A percentile compares a stretch with the other conserved stretches of the same genome.
Evolutionary conservation across 2,329 filamentous ascomycete species (phyloP).

Genomic region (Ascochyta lentis): DNA sequence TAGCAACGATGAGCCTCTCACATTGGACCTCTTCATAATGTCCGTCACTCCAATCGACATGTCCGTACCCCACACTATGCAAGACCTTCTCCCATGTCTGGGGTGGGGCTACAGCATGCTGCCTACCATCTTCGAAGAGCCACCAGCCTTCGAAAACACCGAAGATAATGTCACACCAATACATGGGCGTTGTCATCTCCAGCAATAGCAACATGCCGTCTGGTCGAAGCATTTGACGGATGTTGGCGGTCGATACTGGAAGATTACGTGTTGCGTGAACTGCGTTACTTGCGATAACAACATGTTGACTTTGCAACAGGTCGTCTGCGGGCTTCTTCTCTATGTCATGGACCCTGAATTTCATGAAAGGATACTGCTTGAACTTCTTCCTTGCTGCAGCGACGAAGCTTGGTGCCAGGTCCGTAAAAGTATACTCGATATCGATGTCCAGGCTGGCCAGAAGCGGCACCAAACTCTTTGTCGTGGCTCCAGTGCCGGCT

Average conservation of each 20-base stretch:
- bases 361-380: constrained; percentile 40
- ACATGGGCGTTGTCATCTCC: constrained; percentile 21
- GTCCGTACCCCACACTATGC: constrained; percentile 13
- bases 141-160: constrained; percentile 36
- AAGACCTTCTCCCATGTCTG: constrained; percentile 17
- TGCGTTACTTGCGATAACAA: constrained; percentile 25
- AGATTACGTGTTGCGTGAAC: constrained; percentile 27
- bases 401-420: constrained; percentile 48
- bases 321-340: constrained; percentile 33
- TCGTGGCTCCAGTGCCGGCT: constrained; percentile 50
- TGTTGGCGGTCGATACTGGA: constrained; percentile 6
- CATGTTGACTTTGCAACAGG: constrained; percentile 11
- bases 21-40: constrained; percentile 2
- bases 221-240: constrained; percentile 15
- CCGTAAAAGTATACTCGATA: constrained; percentile 52
- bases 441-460: constrained; percentile 36
- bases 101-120: constrained; percentile 11
- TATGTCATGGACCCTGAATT: constrained; percentile 41
- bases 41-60: constrained; percentile 26
- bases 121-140: constrained; percentile 20
- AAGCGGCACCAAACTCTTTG: constrained; percentile 35
- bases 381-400: constrained; percentile 43
- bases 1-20: constrained; percentile 11
- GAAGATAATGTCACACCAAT: constrained; percentile 29
- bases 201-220: constrained; percentile 22